Evolutionary conservation across 352 stramenopile genomes (phyloP).

Genomic region (Peronospora farinosa): DNA sequence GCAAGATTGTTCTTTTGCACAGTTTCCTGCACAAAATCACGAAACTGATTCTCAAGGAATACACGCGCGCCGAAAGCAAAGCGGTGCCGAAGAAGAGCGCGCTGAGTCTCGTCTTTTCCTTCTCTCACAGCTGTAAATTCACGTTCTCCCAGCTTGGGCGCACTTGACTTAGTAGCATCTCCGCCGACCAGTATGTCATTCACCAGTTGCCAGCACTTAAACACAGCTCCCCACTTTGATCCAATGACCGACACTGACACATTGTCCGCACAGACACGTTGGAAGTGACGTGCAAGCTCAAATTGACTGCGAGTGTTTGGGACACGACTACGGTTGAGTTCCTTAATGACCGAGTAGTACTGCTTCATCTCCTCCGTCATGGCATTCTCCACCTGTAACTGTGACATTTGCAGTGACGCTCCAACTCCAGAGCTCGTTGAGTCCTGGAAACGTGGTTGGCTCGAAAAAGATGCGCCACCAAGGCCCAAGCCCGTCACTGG

Average conservation of each 20-base stretch:
- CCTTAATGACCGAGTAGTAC: slow-evolving; percentile 63
- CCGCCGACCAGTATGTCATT: slow-evolving; percentile 55
- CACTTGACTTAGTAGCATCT: slow-evolving; percentile 34
- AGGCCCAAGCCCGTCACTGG: slow-evolving; percentile 38
- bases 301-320: slow-evolving; percentile 68
- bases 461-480: slow-evolving; percentile 38
- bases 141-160: slow-evolving; percentile 45
- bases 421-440: slow-evolving; percentile 19
- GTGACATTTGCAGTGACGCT: slow-evolving; percentile 52
- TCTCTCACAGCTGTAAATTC: slow-evolving; percentile 40
- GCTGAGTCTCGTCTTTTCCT: slow-evolving; percentile 32
- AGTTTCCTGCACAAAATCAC: slow-evolving; percentile 67
- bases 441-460: slow-evolving; percentile 49
- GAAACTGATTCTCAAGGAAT: slow-evolving; percentile 78
- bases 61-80: slow-evolving; percentile 63
- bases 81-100: slow-evolving; percentile 39
- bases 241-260: slow-evolving; percentile 50
- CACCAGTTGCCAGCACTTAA: slow-evolving; percentile 82
- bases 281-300: slow-evolving; percentile 52
- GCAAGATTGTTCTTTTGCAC: slow-evolving; percentile 69
- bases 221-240: slow-evolving; percentile 65
- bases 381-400: slow-evolving; percentile 52
- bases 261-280: slow-evolving; percentile 44
- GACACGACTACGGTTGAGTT: slow-evolving; percentile 64
- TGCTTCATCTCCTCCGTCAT: slow-evolving; percentile 84